Evolutionary conservation across 164 flowering plant species (phyloP).

Genomic region (Cinnamomum chago): DNA sequence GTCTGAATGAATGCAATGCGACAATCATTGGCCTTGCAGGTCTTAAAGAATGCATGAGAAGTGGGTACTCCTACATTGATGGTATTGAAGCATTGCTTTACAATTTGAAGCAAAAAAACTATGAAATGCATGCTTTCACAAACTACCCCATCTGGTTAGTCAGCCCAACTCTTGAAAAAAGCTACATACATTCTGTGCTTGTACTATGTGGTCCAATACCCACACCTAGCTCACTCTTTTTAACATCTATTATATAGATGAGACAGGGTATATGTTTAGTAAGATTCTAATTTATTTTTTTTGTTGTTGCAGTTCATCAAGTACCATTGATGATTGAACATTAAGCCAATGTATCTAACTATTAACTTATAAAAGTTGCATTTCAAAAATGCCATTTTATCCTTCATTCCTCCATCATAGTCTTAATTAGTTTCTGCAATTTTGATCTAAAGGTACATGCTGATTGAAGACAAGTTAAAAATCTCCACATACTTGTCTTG

Average conservation of each 20-base stretch:
- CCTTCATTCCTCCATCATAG: conserved; percentile 6
- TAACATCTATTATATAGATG: not conserved
- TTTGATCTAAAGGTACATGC: conserved; percentile 51
- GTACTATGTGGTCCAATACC: not conserved
- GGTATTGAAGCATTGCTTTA: conserved; percentile 71
- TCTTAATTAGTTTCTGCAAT: conserved; percentile 2
- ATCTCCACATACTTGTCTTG: conserved; percentile 75
- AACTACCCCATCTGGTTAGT: conserved; percentile 88
- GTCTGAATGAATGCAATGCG: not conserved
- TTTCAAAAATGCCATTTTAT: not conserved
- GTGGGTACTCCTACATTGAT: conserved; percentile 65
- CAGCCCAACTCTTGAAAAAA: not conserved
- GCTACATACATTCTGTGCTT: not conserved
- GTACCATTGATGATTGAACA: not conserved
- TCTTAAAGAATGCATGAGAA: conserved; percentile 70
- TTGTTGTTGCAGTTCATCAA: not conserved
- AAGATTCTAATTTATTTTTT: not conserved
- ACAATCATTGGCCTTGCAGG: conserved; percentile 37
- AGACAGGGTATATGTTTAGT: not conserved
- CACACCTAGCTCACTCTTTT: not conserved
- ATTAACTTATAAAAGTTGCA: not conserved
- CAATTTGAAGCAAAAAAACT: conserved; percentile 49
- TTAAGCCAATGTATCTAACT: not conserved
- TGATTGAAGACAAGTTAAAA: conserved; percentile 80
- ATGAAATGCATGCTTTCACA: conserved; percentile 92